A percentile compares a stretch with the other conserved stretches of the same genome.
phyloP scores from a whole-genome alignment of 2,329 filamentous ascomycete species.

The Lachnellula subtilissima region DNA sequence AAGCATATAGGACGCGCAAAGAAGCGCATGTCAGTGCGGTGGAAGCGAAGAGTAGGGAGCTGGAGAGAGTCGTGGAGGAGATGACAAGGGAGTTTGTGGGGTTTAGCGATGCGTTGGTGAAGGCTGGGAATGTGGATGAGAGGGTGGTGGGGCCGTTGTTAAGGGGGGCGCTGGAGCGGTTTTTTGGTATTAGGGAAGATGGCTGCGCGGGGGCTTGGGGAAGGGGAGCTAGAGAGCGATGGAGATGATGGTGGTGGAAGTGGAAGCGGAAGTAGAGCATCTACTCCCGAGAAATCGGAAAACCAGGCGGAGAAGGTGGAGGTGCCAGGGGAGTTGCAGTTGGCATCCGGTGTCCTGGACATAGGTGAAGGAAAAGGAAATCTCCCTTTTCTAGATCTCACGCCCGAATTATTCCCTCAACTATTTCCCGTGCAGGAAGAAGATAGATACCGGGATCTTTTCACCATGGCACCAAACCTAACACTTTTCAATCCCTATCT shows the following conservation, averaged over 20 bases:
- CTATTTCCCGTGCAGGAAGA: too few species aligned
- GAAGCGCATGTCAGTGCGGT: conserved; percentile 7
- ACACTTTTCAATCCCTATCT: background rate
- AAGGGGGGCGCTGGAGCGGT: conserved; percentile 6
- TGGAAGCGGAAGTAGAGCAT: background rate
- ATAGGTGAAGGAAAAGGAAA: too few species aligned
- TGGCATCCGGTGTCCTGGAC: too few species aligned
- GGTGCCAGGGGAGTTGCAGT: too few species aligned
- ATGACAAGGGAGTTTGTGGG: conserved; percentile 14
- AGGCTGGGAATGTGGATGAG: background rate
- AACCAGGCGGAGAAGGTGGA: too few species aligned
- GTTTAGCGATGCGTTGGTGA: conserved; percentile 11
- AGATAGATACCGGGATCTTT: background rate
- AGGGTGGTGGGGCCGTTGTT: conserved; percentile 2
- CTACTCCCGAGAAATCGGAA: background rate
- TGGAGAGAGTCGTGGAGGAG: conserved; percentile 15
- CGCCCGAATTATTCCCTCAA: too few species aligned
- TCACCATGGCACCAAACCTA: background rate
- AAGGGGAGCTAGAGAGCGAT: background rate
- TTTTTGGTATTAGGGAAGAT: conserved; percentile 8
- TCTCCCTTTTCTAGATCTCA: too few species aligned
- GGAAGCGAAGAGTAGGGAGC: conserved; percentile 7
- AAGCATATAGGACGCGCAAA: conserved; percentile 12
- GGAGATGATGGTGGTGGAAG: background rate
- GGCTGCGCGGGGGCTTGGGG: conserved; percentile 1